Base-by-base conservation (phyloP, 2,329 filamentous ascomycete genomes). In the Sporothrix variecibatus region DNA sequence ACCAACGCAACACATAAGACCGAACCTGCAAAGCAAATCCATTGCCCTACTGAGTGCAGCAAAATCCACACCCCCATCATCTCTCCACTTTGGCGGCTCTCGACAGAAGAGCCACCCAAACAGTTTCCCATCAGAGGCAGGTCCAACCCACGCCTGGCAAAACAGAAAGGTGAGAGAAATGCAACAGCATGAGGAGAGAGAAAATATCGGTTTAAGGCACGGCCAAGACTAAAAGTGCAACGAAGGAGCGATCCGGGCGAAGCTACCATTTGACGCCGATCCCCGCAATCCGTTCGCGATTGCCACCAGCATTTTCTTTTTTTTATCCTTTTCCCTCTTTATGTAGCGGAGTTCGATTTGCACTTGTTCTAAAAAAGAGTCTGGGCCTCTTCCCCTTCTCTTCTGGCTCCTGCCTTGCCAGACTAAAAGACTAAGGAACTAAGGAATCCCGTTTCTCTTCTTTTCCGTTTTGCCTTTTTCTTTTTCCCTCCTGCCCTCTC, bases 281-380 rank as follows among this genome's bases (percentile, higher is more conserved):
- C 71, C 71, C 71, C 71, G 60, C 71, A 72, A 31, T 72, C 60
- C 15, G 58, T 56, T 58, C 20, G 46, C 71, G 40, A 72, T 46
- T 58, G 58, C 58, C 58, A 60, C n/a, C 49, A 26, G 46, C 11
- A 11, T 56, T 56, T 15, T 53, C 51, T 64, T 68, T 28, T 28
- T 31, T 62, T 60, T 26, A 15, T 23, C 46, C 17, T 46, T 43
- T 31, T 38, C 15, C 28, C 8, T 51, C 8, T 11, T 2, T 43
- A 38, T 28, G 26, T 3, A 4, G 34, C 34, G 2, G 6, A 46
- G 11, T 67, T 28, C 38, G 9, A 40, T 31, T 31, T 56, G 51
- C 46, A 7, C 28, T 69, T 49, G 12, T n/a, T 71, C 31, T 17
- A 38, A 64, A 40, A 64, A 2, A 64, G 15, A 64, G 58, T 40